Conservation (phyloP, 2,329 filamentous ascomycete genomes). For the Venturia carpophila region DNA sequence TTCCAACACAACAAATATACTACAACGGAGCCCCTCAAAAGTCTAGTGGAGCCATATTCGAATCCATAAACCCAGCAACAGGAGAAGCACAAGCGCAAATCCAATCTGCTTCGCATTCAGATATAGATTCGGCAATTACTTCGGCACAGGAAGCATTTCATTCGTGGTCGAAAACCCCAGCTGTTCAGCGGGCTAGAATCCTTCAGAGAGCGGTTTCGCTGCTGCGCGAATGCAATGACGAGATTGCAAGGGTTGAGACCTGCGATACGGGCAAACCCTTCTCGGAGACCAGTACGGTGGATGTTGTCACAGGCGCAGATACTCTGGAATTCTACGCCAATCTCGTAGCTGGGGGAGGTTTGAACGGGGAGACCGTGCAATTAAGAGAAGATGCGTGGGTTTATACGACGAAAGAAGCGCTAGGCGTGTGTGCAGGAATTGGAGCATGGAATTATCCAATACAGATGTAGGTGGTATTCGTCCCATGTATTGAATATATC, state of each 20-base stretch:
- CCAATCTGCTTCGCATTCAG: constrained; percentile 56
- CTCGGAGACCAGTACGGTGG: constrained; percentile 76
- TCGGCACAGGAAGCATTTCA: constrained; percentile 66
- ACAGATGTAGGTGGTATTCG: constrained; percentile 52
- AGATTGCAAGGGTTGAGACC: constrained; percentile 71
- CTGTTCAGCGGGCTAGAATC: constrained; percentile 67
- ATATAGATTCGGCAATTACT: constrained; percentile 64
- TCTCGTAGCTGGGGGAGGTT: constrained; percentile 64
- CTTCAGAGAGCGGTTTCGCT: constrained; percentile 68
- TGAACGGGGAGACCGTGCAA: constrained; percentile 72
- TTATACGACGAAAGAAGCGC: constrained; percentile 71
- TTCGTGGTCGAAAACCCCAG: constrained; percentile 66
- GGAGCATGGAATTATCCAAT: constrained; percentile 91
- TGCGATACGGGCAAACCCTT: constrained; percentile 80
- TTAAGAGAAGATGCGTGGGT: constrained; percentile 71
- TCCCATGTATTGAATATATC: background rate
- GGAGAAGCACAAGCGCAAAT: constrained; percentile 61
- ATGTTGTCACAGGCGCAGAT: constrained; percentile 75
- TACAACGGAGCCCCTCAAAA: constrained; percentile 63
- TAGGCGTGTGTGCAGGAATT: constrained; percentile 80
- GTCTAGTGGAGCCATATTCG: constrained; percentile 54
- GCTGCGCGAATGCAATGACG: constrained; percentile 68
- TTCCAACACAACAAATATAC: constrained; percentile 57
- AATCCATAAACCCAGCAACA: constrained; percentile 67
- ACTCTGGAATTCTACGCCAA: constrained; percentile 83